Conservation (phyloP, 2,329 filamentous ascomycete species). For the Westerdykella ornata region DNA sequence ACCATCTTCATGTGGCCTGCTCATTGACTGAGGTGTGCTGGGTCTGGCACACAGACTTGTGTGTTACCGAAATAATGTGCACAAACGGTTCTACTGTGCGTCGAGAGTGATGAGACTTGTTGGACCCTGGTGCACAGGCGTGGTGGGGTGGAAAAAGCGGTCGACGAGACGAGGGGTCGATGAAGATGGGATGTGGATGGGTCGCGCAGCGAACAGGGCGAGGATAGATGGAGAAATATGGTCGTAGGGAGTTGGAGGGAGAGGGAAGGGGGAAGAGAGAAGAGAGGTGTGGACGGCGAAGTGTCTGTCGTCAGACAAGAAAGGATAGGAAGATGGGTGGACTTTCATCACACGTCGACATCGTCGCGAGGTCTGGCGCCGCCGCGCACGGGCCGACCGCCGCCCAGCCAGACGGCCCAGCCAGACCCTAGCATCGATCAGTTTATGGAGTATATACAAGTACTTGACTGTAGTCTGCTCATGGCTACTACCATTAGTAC, state of each 20-base stretch:
- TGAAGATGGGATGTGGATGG: not conserved
- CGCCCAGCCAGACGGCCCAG: too few relatives aligned
- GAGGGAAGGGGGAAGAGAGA: not conserved
- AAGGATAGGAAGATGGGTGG: too few relatives aligned
- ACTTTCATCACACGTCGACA: too few relatives aligned
- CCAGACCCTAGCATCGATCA: too few relatives aligned
- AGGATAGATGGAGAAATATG: slow-evolving; percentile 6
- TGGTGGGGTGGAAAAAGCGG: slow-evolving; percentile 1
- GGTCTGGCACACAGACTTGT: slow-evolving; percentile 13
- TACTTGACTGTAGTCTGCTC: too few relatives aligned
- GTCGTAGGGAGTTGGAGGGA: not conserved
- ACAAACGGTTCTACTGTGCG: not conserved
- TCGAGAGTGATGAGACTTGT: not conserved
- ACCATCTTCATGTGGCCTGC: slow-evolving; percentile 38
- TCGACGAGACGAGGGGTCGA: not conserved
- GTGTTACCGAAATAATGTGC: not conserved
- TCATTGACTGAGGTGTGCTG: slow-evolving; percentile 36
- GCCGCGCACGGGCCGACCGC: too few relatives aligned
- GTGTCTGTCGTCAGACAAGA: too few relatives aligned
- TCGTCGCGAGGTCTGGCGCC: too few relatives aligned
- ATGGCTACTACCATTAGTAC: too few relatives aligned
- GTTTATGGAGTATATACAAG: too few relatives aligned
- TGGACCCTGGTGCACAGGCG: not conserved
- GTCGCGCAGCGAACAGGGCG: slow-evolving; percentile 3
- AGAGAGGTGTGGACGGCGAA: not conserved